Evolutionary conservation across 129 eudicot species (phyloP).

Genomic region (Deinandra increscens): DNA sequence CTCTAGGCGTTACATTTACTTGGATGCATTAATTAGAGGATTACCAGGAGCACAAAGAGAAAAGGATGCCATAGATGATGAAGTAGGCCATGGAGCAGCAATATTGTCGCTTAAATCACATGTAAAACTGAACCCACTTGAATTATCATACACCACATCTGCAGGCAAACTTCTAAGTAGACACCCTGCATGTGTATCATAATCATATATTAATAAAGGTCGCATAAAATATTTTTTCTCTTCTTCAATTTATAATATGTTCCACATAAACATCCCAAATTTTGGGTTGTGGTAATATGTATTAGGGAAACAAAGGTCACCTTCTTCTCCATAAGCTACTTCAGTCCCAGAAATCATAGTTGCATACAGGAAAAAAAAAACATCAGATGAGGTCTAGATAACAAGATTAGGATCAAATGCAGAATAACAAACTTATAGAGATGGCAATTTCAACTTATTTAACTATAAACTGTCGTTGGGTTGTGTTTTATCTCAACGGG

Average conservation of each 20-base stretch:
- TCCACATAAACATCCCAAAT: background rate
- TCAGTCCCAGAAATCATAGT: slow-evolving; percentile 27
- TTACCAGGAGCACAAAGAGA: slow-evolving; percentile 98
- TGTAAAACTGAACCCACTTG: slow-evolving; percentile 78
- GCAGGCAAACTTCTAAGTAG: slow-evolving; percentile 85
- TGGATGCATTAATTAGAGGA: background rate
- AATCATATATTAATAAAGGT: background rate
- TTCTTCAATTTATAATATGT: slow-evolving; percentile 6
- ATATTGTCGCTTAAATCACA: slow-evolving; percentile 93
- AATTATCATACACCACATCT: slow-evolving; percentile 77
- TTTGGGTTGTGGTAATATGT: background rate
- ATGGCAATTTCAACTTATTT: background rate
- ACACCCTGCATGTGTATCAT: slow-evolving; percentile 56
- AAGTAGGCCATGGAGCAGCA: slow-evolving; percentile 98
- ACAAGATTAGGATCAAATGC: slow-evolving; percentile 1
- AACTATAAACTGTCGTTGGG: background rate
- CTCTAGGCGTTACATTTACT: background rate
- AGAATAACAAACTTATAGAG: background rate
- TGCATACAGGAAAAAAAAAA: slow-evolving; percentile 22
- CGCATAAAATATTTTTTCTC: background rate
- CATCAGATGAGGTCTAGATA: slow-evolving; percentile 29
- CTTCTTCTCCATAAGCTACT: slow-evolving; percentile 83
- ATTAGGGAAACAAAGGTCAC: no score
- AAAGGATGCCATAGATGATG: slow-evolving; percentile 70
- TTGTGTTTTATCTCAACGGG: background rate